phyloP scores from a whole-genome alignment of 1,284 basidiomycete species.

The Rhodotorula sp. region DNA sequence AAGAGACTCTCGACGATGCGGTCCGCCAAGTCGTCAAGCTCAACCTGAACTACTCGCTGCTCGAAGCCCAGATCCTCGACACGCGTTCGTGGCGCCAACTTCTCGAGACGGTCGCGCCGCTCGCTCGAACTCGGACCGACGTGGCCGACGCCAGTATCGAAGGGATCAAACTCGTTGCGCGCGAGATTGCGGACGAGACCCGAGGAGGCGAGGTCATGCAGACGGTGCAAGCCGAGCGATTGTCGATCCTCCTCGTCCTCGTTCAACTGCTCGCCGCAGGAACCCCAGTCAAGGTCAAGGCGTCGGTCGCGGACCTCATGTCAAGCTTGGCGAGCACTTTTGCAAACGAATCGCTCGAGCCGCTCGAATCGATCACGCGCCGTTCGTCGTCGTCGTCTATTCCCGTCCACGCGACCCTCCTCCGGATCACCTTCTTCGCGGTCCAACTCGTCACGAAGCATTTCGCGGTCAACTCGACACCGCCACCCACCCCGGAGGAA shows the following conservation, averaged over 20 bases:
- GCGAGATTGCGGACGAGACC: conserved; percentile 66
- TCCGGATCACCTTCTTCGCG: conserved; percentile 78
- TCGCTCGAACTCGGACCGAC: conserved; percentile 60
- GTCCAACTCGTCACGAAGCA: conserved; percentile 55
- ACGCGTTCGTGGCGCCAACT: conserved; percentile 76
- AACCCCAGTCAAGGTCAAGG: conserved; percentile 32
- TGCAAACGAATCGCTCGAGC: conserved; percentile 70
- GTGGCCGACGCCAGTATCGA: conserved; percentile 47
- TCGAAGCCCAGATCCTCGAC: conserved; percentile 72
- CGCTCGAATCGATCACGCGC: conserved; percentile 70
- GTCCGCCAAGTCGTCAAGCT: conserved; percentile 58
- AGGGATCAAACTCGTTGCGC: conserved; percentile 63
- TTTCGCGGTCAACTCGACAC: conserved; percentile 25
- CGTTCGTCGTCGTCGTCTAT: conserved; percentile 56
- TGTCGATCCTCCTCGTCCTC: conserved; percentile 70
- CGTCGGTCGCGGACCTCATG: conserved; percentile 64
- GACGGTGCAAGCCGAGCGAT: conserved; percentile 70
- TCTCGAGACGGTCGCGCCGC: conserved; percentile 64
- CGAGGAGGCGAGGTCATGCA: conserved; percentile 81
- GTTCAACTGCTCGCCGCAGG: conserved; percentile 60
- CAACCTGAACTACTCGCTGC: conserved; percentile 80
- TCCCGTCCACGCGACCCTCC: conserved; percentile 74
- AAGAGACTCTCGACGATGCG: conserved; percentile 43
- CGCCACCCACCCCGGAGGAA: conserved; percentile 59
- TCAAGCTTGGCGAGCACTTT: conserved; percentile 66